Evolutionary conservation across 768 basidiomycete genomes (phyloP).

Genomic region (Agaricus sinodeliciosus): DNA sequence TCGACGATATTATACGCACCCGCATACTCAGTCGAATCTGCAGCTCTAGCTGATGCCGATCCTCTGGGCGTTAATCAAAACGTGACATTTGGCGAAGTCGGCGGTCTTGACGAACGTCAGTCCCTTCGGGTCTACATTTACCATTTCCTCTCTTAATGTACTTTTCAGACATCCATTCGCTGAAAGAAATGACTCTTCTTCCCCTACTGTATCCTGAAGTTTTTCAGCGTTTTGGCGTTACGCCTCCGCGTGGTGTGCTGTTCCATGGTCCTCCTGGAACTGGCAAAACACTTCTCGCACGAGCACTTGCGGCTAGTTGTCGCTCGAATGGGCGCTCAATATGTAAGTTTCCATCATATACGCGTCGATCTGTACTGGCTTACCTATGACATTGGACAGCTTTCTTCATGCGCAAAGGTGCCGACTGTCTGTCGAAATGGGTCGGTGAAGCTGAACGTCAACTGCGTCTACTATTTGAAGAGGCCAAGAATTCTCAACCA

Average conservation of each 20-base stretch:
- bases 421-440: slow-evolving; percentile 97
- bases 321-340: slow-evolving; percentile 82
- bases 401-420: slow-evolving; percentile 99
- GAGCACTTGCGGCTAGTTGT: slow-evolving; percentile 91
- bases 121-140: slow-evolving; percentile 12
- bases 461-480: slow-evolving; percentile 90
- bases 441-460: slow-evolving; percentile 98
- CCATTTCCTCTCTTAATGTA: slow-evolving; percentile 2
- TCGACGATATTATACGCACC: slow-evolving; percentile 13
- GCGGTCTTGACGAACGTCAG: slow-evolving; percentile 90
- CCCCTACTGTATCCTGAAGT: slow-evolving; percentile 95
- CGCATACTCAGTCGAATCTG: slow-evolving; percentile 10
- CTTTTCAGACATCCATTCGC: slow-evolving; percentile 80
- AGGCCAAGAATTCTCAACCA: slow-evolving; percentile 87
- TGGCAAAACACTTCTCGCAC: slow-evolving; percentile 89
- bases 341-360: slow-evolving; percentile 42
- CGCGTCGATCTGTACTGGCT: background rate
- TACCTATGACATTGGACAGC: slow-evolving; percentile 38
- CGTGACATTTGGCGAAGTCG: slow-evolving; percentile 95
- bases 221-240: slow-evolving; percentile 89
- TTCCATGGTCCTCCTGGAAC: slow-evolving; percentile 99
- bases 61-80: slow-evolving; percentile 90
- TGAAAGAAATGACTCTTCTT: slow-evolving; percentile 98
- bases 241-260: slow-evolving; percentile 92
- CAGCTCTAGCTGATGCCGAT: slow-evolving; percentile 90